Conservation (phyloP, 768 basidiomycete species). For the Kwoniella botswanensis region DNA sequence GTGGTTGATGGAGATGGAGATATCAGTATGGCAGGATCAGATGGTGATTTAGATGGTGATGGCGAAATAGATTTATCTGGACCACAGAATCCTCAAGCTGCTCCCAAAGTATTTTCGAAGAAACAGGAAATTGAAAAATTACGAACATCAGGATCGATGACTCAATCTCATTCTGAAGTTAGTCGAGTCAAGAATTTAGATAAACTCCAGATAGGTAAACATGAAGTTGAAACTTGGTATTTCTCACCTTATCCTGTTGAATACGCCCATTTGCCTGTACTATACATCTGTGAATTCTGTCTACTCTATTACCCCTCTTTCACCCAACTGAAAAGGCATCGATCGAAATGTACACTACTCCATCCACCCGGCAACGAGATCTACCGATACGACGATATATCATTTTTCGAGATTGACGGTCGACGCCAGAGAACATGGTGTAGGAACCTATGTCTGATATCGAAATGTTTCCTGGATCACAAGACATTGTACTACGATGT, state of each 20-base stretch:
- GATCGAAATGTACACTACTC: conserved; percentile 83
- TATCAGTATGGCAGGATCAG: conserved; percentile 64
- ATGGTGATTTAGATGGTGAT: conserved; percentile 60
- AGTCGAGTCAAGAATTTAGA: conserved; percentile 98
- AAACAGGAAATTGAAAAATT: conserved; percentile 99
- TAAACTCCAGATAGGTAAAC: conserved; percentile 89
- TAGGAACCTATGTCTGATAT: conserved; percentile 91
- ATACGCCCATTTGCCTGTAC: conserved; percentile 90
- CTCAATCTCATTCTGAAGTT: conserved; percentile 96
- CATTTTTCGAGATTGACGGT: conserved; percentile 98
- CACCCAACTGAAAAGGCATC: conserved; percentile 90
- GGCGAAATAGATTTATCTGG: conserved; percentile 59
- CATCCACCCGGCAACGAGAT: conserved; percentile 99
- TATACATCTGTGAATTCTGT: conserved; percentile 99
- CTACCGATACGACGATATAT: conserved; percentile 95
- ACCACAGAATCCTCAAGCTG: conserved; percentile 63
- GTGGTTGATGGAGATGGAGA: conserved; percentile 56
- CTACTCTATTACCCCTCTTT: conserved; percentile 87
- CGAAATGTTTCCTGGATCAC: conserved; percentile 98
- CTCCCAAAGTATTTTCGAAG: conserved; percentile 79
- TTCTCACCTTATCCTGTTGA: conserved; percentile 99
- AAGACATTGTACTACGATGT: conserved; percentile 99
- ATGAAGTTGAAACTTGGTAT: conserved; percentile 99
- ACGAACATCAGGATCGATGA: conserved; percentile 97
- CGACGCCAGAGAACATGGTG: conserved; percentile 95